Evolutionary conservation across 2,329 filamentous ascomycete species (phyloP), one percentile per base, ranked within the genome.

Genomic region (Monilinia laxa): DNA sequence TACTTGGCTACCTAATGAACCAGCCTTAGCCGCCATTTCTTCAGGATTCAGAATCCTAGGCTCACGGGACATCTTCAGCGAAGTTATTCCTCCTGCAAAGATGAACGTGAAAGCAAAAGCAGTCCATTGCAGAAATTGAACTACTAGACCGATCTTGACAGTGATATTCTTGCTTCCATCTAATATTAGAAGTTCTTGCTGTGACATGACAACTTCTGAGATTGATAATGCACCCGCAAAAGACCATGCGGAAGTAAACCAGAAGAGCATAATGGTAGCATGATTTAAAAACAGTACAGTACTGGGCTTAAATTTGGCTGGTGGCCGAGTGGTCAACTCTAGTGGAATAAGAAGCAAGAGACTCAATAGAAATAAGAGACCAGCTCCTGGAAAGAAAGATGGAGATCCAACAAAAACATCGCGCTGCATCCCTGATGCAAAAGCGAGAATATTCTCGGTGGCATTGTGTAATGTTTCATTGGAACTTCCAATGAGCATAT

Each of bases 91-190:
- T 14, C 38, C 40, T 3, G 42, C 53, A 28, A 52, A 65, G 52
- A 65, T 2, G 9, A 65, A 65, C 11, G 42, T 51, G 14, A 65
- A 57, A 23, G 49, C 55, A 12, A 65, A 65, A 35, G 63, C 63
- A 9, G 54, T 51, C 54, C 54, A 65, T 28, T 59, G 54, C 23
- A 65, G 3, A 10, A 59, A 57, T 11, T 58, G 63, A 2, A 65
- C 25, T 23, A 20, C 52, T 9, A 58, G 28, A 9, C 54, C 54
- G 14, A 58, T 38, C 2, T 65, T 49, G 12, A 65, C 53, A 7
- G 53, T 57, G 10, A 65, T n/a, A n/a, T 38, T 42, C 1, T 59
- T 42, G 31, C 42, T 49, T 25, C 45, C 40, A 18, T 52, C 31
- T 23, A 58, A 51, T 18, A 28, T 51, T 1, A 64, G 14, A 6